phyloP scores from a whole-genome alignment of 1,139 yeast genomes.

The Pichiaceae sp. region DNA sequence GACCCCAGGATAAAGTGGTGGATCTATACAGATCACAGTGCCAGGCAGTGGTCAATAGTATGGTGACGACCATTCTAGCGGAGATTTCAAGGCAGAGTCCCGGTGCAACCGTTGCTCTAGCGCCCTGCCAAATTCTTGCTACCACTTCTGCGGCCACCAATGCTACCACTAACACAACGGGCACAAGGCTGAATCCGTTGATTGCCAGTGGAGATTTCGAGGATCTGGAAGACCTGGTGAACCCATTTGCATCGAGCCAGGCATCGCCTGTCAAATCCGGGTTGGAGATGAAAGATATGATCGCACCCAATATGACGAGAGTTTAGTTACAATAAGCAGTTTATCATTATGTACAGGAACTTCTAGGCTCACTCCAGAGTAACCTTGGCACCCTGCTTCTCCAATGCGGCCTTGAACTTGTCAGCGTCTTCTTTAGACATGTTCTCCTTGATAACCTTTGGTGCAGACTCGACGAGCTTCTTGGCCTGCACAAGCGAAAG shows the following conservation, averaged over 20 bases:
- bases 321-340: not conserved
- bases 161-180: no score
- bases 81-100: no score
- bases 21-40: no score
- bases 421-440: slow-evolving; percentile 87
- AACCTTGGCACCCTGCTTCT: slow-evolving; percentile 92
- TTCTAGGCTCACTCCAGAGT: slow-evolving; percentile 53
- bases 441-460: slow-evolving; percentile 82
- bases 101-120: no score
- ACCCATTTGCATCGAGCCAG: not conserved
- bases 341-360: slow-evolving; percentile 1
- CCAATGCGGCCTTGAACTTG: slow-evolving; percentile 85
- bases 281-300: no score
- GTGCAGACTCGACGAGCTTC: slow-evolving; percentile 96
- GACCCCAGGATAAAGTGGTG: no score
- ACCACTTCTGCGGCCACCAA: no score
- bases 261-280: not conserved
- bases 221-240: not conserved
- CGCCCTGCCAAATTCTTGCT: no score
- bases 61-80: no score
- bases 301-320: no score
- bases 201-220: not conserved
- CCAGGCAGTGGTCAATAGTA: no score
- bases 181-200: no score
- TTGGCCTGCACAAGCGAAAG: slow-evolving; percentile 92